phyloP scores from a whole-genome alignment of 2,329 filamentous ascomycete species.

The Xylaria sp. region DNA sequence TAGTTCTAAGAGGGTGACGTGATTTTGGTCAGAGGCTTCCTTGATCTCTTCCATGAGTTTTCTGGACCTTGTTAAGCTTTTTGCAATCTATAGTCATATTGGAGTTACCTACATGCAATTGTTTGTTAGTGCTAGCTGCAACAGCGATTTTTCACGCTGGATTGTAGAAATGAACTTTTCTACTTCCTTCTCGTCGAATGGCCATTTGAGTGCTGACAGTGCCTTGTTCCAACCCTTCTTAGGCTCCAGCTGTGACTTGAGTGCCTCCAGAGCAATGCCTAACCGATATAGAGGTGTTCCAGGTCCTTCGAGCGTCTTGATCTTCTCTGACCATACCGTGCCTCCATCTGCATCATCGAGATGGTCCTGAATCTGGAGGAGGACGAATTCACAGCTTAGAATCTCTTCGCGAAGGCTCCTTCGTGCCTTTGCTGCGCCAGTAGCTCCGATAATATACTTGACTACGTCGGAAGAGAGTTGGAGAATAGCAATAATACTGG shows the following conservation, averaged over 20 bases:
- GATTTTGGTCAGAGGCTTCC: slow-evolving; percentile 7
- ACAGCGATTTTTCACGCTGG: slow-evolving; percentile 30
- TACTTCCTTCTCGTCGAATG: slow-evolving; percentile 40
- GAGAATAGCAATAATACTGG: slow-evolving; percentile 42
- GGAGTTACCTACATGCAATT: slow-evolving; percentile 6
- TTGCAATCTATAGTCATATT: not conserved
- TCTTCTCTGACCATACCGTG: slow-evolving; percentile 37
- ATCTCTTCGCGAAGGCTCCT: slow-evolving; percentile 37
- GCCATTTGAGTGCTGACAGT: slow-evolving; percentile 34
- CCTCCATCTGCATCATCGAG: slow-evolving; percentile 38
- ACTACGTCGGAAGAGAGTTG: slow-evolving; percentile 37
- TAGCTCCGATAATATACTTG: slow-evolving; percentile 36
- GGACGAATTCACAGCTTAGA: slow-evolving; percentile 35
- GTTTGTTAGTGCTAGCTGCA: slow-evolving; percentile 14
- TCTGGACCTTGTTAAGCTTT: not conserved
- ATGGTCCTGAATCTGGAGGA: slow-evolving; percentile 38
- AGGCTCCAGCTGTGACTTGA: slow-evolving; percentile 35
- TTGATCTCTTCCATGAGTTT: slow-evolving; percentile 5
- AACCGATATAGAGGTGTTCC: slow-evolving; percentile 37
- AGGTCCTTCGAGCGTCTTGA: slow-evolving; percentile 38
- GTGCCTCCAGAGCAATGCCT: slow-evolving; percentile 12
- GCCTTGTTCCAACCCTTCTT: slow-evolving; percentile 27
- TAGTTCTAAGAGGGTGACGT: slow-evolving; percentile 6
- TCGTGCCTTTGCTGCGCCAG: slow-evolving; percentile 34
- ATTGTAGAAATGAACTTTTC: slow-evolving; percentile 37